These are phyloP conservation scores for Cordyceps tenuipes DNA, from an alignment of 2,329 filamentous ascomycete genomes.

Conservation along the genomic window DNA sequence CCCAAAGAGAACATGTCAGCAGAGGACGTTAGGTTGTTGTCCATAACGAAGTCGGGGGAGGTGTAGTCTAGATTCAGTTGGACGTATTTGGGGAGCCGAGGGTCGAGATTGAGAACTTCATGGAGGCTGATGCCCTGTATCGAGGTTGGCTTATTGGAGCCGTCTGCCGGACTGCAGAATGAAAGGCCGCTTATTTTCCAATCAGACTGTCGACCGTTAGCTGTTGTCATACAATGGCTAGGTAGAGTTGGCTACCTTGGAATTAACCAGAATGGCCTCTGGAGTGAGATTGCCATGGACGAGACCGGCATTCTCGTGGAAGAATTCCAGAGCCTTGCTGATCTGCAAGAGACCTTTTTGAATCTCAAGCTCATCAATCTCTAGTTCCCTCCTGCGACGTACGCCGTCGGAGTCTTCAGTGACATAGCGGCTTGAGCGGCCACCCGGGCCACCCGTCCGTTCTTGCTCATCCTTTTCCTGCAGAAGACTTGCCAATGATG, in stretches of 20 bases:
- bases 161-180: slow-evolving; percentile 75
- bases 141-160: slow-evolving; percentile 64
- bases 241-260: slow-evolving; percentile 52
- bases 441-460: slow-evolving; percentile 55
- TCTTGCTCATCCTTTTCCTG: slow-evolving; percentile 88
- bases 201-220: slow-evolving; percentile 58
- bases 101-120: slow-evolving; percentile 78
- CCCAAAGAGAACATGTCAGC: slow-evolving; percentile 94
- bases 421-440: slow-evolving; percentile 69
- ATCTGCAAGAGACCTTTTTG: slow-evolving; percentile 93
- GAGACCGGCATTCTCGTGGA: slow-evolving; percentile 89
- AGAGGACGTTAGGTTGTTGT: slow-evolving; percentile 74
- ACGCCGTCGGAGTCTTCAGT: slow-evolving; percentile 71
- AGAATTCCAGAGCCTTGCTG: slow-evolving; percentile 86
- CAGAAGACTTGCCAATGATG: slow-evolving; percentile 74
- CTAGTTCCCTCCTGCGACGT: slow-evolving; percentile 67
- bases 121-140: slow-evolving; percentile 73
- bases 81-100: slow-evolving; percentile 69
- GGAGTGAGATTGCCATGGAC: slow-evolving; percentile 93
- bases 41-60: slow-evolving; percentile 88
- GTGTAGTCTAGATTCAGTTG: slow-evolving; percentile 90
- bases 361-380: slow-evolving; percentile 95
- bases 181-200: slow-evolving; percentile 97
- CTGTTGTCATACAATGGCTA: not conserved
- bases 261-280: slow-evolving; percentile 87